These are phyloP conservation scores for Colletotrichum endophyticum DNA, from an alignment of 2,329 filamentous ascomycete genomes.

Conservation along the genomic window DNA sequence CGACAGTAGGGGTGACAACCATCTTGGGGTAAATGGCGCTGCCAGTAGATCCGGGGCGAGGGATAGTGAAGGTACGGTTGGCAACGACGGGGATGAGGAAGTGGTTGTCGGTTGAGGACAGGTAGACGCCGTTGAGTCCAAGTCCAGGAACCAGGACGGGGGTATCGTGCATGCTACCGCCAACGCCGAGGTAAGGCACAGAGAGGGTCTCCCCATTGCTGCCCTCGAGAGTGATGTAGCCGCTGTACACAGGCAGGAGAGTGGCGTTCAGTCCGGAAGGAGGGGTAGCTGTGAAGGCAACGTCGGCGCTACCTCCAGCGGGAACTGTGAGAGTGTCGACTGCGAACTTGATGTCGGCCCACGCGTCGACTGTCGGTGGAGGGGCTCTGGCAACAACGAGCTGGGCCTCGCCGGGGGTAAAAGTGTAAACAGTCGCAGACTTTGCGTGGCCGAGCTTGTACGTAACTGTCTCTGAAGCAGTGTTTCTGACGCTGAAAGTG, in stretches of 20 bases:
- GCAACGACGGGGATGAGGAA: conserved; percentile 19
- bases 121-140: conserved; percentile 14
- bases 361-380: conserved; percentile 15
- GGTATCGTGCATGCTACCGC: conserved; percentile 28
- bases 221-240: conserved; percentile 44
- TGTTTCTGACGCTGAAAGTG: conserved; percentile 46
- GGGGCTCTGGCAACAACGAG: conserved; percentile 18
- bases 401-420: conserved; percentile 12
- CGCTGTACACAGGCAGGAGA: conserved; percentile 46
- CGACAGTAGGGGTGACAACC: conserved; percentile 13
- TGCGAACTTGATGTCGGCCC: conserved; percentile 23
- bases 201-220: conserved; percentile 38
- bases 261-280: conserved; percentile 29
- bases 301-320: conserved; percentile 27
- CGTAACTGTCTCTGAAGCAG: conserved; percentile 34
- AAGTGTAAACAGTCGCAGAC: conserved; percentile 43
- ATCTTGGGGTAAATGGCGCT: neutral
- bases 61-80: conserved; percentile 28
- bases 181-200: conserved; percentile 45
- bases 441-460: conserved; percentile 41
- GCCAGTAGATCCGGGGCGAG: conserved; percentile 11
- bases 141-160: conserved; percentile 12
- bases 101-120: conserved; percentile 13
- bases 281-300: conserved; percentile 31
- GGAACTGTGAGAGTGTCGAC: conserved; percentile 28